Base-by-base conservation (phyloP, 164 flowering plant genomes). In the grape (Vitis vinifera) region DNA sequence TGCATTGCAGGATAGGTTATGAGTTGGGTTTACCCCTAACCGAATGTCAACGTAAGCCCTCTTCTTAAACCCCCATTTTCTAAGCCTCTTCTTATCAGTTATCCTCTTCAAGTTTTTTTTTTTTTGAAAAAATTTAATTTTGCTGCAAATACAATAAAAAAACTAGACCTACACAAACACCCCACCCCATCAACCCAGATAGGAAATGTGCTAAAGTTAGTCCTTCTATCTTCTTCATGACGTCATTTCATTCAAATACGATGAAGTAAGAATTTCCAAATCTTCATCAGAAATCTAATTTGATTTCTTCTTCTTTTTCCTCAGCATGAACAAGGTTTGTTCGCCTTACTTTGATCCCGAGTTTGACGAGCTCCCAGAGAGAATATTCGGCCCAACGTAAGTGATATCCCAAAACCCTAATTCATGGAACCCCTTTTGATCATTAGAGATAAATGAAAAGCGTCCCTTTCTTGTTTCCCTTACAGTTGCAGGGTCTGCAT, bases 321-420 rank as follows among this genome's bases (percentile, higher is more conserved):
- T 53, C 71, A 78, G 80, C 59, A 90, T 91, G 96, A 75, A 75
- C 70, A 72, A 77, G 47, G 85, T 86, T 73, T 84, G 80, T 72
- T 85, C 84, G 82, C 91, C 96, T 37, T 91, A 91, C 77, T 91
- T 81, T 65, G 96, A 89, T 83, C 93, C 96, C 11, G 93, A 91
- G 1, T 91, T 84, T 69, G 89, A 89, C 27, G 84, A 57, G 51
- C 86, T 87, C 2, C 66, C 74, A 1, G 90, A 89, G 75, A 87
- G 91, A 73, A 75, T 89, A 50, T 66, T 85, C 65, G 91, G 89
- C 14, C 91, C 96, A 14, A 73, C 78, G 93, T 90, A 73, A 77
- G 76, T 62, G 47, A 49, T 10, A 51, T 67, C 3, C 17, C 7
- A 8, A 3, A 19, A 59, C 14, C 31, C 63, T 47, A 16, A 16